Percentiles rank a stretch among this genome's conserved stretches.
These are phyloP conservation scores for Cryptococcus sp. DNA, from an alignment of 1,284 basidiomycete species.

Conservation along the genomic window DNA sequence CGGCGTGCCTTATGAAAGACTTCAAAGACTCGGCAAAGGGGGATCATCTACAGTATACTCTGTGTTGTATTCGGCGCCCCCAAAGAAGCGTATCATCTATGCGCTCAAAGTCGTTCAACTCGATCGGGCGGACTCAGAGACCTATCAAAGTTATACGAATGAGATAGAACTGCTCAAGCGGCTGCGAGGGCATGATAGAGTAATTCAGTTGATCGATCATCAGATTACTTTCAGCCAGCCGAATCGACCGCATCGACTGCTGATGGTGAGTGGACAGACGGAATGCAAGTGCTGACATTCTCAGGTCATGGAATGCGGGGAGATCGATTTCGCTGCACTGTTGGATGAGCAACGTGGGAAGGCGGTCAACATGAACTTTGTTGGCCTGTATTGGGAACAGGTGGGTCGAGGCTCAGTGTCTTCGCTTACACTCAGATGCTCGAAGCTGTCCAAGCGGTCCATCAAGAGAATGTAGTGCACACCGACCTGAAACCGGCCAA, in stretches of 20 bases:
- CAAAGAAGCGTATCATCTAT: slow-evolving; percentile 68
- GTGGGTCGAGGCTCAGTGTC: slow-evolving; percentile 53
- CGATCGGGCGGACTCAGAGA: slow-evolving; percentile 80
- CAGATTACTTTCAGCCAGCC: slow-evolving; percentile 65
- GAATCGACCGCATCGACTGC: slow-evolving; percentile 67
- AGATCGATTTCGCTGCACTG: slow-evolving; percentile 80
- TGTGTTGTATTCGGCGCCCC: slow-evolving; percentile 63
- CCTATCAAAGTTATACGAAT: slow-evolving; percentile 88
- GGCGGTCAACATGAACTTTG: slow-evolving; percentile 84
- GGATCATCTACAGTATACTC: slow-evolving; percentile 92
- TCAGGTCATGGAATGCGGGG: slow-evolving; percentile 86
- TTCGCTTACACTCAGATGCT: slow-evolving; percentile 68
- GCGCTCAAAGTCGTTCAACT: slow-evolving; percentile 86
- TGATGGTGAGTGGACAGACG: slow-evolving; percentile 59
- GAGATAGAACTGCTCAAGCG: slow-evolving; percentile 86
- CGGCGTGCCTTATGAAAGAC: slow-evolving; percentile 73
- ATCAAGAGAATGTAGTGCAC: slow-evolving; percentile 94
- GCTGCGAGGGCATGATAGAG: slow-evolving; percentile 80
- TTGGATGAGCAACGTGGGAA: slow-evolving; percentile 78
- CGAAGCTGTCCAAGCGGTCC: slow-evolving; percentile 90
- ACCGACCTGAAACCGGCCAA: slow-evolving; percentile 96
- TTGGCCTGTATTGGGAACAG: slow-evolving; percentile 94
- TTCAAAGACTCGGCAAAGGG: slow-evolving; percentile 86
- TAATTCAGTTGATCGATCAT: slow-evolving; percentile 84
- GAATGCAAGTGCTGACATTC: slow-evolving; percentile 11